Evolutionary conservation across 805 yeast species (phyloP).

Genomic region (Teunomyces barrocoloradensis): DNA sequence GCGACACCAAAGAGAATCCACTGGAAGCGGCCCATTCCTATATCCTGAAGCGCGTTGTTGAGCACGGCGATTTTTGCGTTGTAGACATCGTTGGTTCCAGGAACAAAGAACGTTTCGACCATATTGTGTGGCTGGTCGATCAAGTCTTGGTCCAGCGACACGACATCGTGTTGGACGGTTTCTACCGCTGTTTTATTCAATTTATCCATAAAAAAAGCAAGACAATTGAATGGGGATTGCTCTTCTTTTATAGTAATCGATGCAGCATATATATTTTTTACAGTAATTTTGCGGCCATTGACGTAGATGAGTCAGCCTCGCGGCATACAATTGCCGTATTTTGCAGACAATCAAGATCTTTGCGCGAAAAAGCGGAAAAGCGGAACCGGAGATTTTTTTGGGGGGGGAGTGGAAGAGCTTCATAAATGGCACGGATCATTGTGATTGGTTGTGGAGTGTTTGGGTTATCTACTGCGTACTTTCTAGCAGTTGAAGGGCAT

Average conservation of each 20-base stretch:
- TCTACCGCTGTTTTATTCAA: background rate
- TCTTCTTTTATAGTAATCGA: background rate
- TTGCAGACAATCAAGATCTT: too few species aligned
- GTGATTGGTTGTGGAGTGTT: conserved; percentile 1
- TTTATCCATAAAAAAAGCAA: background rate
- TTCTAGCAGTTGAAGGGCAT: background rate
- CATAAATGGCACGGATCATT: background rate
- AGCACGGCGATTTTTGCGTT: conserved; percentile 7
- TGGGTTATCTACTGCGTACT: background rate
- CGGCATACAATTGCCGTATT: background rate
- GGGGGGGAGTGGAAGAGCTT: too few species aligned
- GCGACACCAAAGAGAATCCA: conserved; percentile 4
- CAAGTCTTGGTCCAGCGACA: conserved; percentile 1
- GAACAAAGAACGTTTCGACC: conserved; percentile 6
- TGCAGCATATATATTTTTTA: background rate
- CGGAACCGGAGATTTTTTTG: too few species aligned
- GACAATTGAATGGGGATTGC: background rate
- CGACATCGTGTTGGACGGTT: background rate
- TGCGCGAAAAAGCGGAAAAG: background rate
- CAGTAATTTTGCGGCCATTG: background rate
- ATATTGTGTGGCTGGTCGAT: background rate
- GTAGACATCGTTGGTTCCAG: conserved; percentile 8
- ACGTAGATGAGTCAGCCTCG: background rate
- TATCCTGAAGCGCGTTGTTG: conserved; percentile 10
- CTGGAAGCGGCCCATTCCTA: conserved; percentile 10